phyloP scores from a whole-genome alignment of 1,284 basidiomycete genomes.

The Cryptococcus hybrid region DNA sequence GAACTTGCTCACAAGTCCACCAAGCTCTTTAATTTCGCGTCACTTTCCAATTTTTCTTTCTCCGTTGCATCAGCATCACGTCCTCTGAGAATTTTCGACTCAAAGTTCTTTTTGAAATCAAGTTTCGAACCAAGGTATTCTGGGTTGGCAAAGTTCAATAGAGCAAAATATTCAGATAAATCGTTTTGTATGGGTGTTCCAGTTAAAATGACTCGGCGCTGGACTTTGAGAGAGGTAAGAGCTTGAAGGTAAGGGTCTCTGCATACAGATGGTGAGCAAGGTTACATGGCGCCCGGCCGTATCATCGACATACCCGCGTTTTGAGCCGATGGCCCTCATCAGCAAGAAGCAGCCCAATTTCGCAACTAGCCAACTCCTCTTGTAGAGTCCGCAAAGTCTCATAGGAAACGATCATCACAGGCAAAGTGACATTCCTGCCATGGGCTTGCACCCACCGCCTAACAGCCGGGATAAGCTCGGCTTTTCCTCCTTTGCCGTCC shows the following conservation, averaged over 20 bases:
- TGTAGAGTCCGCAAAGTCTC: constrained; percentile 88
- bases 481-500: constrained; percentile 85
- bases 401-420: constrained; percentile 99
- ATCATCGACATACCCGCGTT: constrained; percentile 69
- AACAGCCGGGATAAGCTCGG: constrained; percentile 73
- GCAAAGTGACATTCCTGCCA: constrained; percentile 83
- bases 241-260: constrained; percentile 91
- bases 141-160: constrained; percentile 96
- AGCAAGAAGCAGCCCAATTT: constrained; percentile 86
- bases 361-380: constrained; percentile 70
- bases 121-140: constrained; percentile 88
- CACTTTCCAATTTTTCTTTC: constrained; percentile 73
- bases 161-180: constrained; percentile 92
- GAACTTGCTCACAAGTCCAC: constrained; percentile 88
- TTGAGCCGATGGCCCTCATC: constrained; percentile 98
- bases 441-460: constrained; percentile 80
- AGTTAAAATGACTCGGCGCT: constrained; percentile 92
- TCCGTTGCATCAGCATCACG: constrained; percentile 89
- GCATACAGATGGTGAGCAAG: constrained; percentile 3
- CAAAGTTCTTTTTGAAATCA: constrained; percentile 96
- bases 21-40: constrained; percentile 90
- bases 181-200: constrained; percentile 98
- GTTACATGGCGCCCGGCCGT: background rate
- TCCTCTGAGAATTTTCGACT: constrained; percentile 89
- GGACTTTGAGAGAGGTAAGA: constrained; percentile 79